Evolutionary conservation across 352 stramenopile genomes (phyloP), one percentile per base, ranked within the genome.

Genomic region (Poterioochromonas sp.): DNA sequence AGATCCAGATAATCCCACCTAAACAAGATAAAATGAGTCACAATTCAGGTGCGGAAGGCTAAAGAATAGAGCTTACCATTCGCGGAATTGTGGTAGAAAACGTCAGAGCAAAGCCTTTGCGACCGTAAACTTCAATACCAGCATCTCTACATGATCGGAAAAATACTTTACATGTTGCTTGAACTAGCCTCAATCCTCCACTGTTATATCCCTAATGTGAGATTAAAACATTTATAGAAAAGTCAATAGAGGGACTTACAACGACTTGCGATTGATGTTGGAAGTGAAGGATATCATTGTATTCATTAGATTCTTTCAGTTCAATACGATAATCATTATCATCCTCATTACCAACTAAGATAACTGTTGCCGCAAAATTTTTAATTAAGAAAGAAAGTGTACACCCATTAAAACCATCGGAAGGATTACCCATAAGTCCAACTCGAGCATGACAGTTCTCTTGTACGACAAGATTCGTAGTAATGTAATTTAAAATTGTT

Each of bases 391-490:
- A 77, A 32, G 79, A 77, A n/a, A 87, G 54, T 22, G 83, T 87
- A 40, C 85, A 84, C 20, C 84, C 84, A 60, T 80, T 76, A 73
- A 84, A 87, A 0, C 83, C 83, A 77, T 87, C 84, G 1, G 79
- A 84, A 22, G 84, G 84, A 74, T 87, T 87, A n/a, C 84, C 84
- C 41, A 87, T 78, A 15, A 87, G 47, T 34, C 84, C 84, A 32
- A 87, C 79, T 20, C 84, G 70, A n/a, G 77, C 79, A 69, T 82
- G 65, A 53, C 51, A 80, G 1, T 35, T 69, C 12, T n/a, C 78
- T 0, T 5, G 20, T 5, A 71, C 1, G 15, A 58, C 47, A 26
- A 26, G 26, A 26, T 58, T 26, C 47, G 47, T 26, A 15, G 47
- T n/a, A n/a, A n/a, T n/a, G n/a, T n/a, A n/a, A n/a, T n/a, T n/a